A percentile compares a stretch with the other conserved stretches of the same genome.
phyloP scores from a whole-genome alignment of 169 alveolate genomes.

The Perkinsus olseni region DNA sequence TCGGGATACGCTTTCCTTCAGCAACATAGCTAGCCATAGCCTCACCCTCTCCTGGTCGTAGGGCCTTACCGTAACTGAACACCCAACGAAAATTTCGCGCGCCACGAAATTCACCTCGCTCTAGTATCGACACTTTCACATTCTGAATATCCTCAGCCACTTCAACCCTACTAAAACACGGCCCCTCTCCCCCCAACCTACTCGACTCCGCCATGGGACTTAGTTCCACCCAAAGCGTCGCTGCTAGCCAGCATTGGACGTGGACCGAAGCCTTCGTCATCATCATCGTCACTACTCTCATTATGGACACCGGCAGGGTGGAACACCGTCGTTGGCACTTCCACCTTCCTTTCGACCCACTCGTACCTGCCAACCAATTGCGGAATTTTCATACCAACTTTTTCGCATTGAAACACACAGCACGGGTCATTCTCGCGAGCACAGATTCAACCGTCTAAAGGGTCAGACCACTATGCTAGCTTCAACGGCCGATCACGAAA shows the following conservation, averaged over 20 bases:
- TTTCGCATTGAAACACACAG: no score
- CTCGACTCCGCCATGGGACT: not conserved
- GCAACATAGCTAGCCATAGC: conserved; percentile 32
- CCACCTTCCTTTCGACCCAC: not conserved
- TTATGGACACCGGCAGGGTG: not conserved
- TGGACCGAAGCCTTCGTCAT: not conserved
- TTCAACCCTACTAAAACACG: no score
- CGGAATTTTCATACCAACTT: no score
- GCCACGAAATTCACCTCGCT: not conserved
- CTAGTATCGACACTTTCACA: not conserved
- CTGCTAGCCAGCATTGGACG: not conserved
- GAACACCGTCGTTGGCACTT: not conserved
- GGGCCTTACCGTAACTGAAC: conserved; percentile 21
- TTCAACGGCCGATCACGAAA: no score
- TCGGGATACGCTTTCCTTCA: conserved; percentile 36
- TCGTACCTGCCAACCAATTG: not conserved
- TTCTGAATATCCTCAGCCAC: no score
- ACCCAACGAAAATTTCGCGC: not conserved
- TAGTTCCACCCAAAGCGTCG: not conserved
- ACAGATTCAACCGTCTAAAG: no score
- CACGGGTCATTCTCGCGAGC: no score
- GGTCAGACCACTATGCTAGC: no score
- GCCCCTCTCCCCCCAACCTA: not conserved
- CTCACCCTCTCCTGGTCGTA: conserved; percentile 37
- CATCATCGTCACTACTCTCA: not conserved